Evolutionary conservation across 2,329 filamentous ascomycete species (phyloP), one percentile per base, ranked within the genome.

Genomic region (Onygena corvina): DNA sequence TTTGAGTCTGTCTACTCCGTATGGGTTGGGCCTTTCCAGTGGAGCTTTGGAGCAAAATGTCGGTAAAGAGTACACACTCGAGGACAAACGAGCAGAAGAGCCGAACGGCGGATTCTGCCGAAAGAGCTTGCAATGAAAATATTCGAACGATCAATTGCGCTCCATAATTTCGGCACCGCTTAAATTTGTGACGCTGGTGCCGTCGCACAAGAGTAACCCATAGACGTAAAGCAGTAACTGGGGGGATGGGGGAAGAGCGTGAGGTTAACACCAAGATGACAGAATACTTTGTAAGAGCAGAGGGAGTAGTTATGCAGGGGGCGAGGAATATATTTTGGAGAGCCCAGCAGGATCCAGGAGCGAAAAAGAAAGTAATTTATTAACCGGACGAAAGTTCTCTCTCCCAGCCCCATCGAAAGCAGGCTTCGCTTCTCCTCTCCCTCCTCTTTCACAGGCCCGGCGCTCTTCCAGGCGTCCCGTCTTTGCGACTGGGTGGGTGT

Each of bases 301-400:
- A n/a, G n/a, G n/a, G n/a, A n/a, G n/a, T n/a, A n/a, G n/a, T 7
- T 14, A 27, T 45, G 40, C 40, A 45, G 40, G 40, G 40, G 40
- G 23, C 14, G n/a, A 27, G 23, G 40, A 27, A 14, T 38, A 8
- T 31, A 38, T 18, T 38, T 38, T 16, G n/a, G 30, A 18, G 20
- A 16, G 2, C 3, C 35, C 14, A 38, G 14, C 20, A 18, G 20
- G 35, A 38, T 18, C 35, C 20, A 18, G 35, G 9, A 38, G 35
- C 35, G 40, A 45, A 45, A 45, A 45, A 29, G 35, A 40, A 40
- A 40, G n/a, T 21, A 40, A n/a, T n/a, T n/a, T n/a, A n/a, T n/a
- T n/a, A n/a, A n/a, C n/a, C n/a, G n/a, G n/a, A n/a, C 14, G 35
- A 23, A 20, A 21, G n/a, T 20, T 21, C 35, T 40, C 35, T 21